phyloP scores from a whole-genome alignment of 768 basidiomycete genomes.

The Phlebiopsis flavidoalba region DNA sequence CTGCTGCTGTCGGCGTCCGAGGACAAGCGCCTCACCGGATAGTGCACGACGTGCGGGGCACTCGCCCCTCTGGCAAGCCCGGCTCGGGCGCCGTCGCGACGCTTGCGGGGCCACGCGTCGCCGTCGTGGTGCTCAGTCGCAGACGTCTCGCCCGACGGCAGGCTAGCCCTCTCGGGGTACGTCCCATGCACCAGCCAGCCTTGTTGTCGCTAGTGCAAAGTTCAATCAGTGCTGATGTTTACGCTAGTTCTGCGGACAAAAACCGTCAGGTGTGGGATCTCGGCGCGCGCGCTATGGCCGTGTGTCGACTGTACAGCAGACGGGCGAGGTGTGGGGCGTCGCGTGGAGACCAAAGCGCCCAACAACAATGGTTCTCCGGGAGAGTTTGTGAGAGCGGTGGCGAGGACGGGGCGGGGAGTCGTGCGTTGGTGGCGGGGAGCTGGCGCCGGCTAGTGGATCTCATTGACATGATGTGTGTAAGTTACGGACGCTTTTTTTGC shows the following conservation, averaged over 20 bases:
- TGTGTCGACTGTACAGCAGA: slow-evolving; percentile 79
- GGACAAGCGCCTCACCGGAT: slow-evolving; percentile 88
- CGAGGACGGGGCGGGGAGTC: slow-evolving; percentile 66
- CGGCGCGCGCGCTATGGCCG: slow-evolving; percentile 60
- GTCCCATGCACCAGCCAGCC: slow-evolving; percentile 15
- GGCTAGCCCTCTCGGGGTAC: slow-evolving; percentile 78
- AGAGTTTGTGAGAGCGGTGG: slow-evolving; percentile 70
- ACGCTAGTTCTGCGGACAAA: slow-evolving; percentile 76
- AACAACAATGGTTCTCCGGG: slow-evolving; percentile 48
- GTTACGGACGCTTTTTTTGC: neutral
- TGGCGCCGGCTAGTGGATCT: slow-evolving; percentile 33
- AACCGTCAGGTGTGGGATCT: slow-evolving; percentile 85
- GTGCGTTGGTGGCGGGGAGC: slow-evolving; percentile 79
- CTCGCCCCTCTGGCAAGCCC: slow-evolving; percentile 47
- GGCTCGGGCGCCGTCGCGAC: slow-evolving; percentile 81
- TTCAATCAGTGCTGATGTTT: slow-evolving; percentile 2
- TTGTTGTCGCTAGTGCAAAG: neutral
- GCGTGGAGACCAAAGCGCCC: slow-evolving; percentile 71
- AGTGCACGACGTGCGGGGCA: slow-evolving; percentile 83
- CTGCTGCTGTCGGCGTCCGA: slow-evolving; percentile 87
- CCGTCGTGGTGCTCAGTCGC: slow-evolving; percentile 88
- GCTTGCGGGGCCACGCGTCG: slow-evolving; percentile 81
- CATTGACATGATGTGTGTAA: neutral
- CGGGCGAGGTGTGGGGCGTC: slow-evolving; percentile 80
- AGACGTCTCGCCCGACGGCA: slow-evolving; percentile 78